Evolutionary conservation across 345 rosid genomes (phyloP).

Genomic region (Passiflora organensis): DNA sequence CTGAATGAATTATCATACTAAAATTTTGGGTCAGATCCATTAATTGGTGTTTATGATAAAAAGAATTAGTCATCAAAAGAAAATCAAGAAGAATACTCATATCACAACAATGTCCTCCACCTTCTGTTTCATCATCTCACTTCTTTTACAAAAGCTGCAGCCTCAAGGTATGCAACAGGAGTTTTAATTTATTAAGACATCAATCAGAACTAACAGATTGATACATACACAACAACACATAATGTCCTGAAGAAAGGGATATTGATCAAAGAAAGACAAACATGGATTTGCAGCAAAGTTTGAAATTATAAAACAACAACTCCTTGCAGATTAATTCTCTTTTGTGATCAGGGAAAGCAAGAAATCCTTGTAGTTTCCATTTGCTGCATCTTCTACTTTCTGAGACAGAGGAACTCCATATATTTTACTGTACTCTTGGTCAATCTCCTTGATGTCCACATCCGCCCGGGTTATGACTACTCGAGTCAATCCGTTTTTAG

Average conservation of each 20-base stretch:
- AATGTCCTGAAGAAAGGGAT: too few relatives aligned
- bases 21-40: too few relatives aligned
- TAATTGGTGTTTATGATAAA: too few relatives aligned
- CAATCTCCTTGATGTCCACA: slow-evolving; percentile 51
- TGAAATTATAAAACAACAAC: too few relatives aligned
- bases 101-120: too few relatives aligned
- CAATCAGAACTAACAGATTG: neutral
- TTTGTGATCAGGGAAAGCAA: slow-evolving; percentile 49
- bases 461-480: slow-evolving; percentile 71
- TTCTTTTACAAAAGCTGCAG: too few relatives aligned
- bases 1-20: too few relatives aligned
- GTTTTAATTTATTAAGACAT: slow-evolving; percentile 6
- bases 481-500: slow-evolving; percentile 62
- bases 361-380: slow-evolving; percentile 77
- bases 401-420: slow-evolving; percentile 43
- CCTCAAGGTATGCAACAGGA: neutral
- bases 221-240: neutral
- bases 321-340: slow-evolving; percentile 27
- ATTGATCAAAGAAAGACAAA: too few relatives aligned
- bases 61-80: too few relatives aligned
- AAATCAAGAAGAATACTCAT: too few relatives aligned
- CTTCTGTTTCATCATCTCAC: too few relatives aligned
- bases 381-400: slow-evolving; percentile 45
- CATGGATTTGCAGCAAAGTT: too few relatives aligned
- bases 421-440: slow-evolving; percentile 33